These are phyloP conservation scores for Vigna trinervia DNA, from an alignment of 306 rosid genomes.

Conservation along the genomic window DNA sequence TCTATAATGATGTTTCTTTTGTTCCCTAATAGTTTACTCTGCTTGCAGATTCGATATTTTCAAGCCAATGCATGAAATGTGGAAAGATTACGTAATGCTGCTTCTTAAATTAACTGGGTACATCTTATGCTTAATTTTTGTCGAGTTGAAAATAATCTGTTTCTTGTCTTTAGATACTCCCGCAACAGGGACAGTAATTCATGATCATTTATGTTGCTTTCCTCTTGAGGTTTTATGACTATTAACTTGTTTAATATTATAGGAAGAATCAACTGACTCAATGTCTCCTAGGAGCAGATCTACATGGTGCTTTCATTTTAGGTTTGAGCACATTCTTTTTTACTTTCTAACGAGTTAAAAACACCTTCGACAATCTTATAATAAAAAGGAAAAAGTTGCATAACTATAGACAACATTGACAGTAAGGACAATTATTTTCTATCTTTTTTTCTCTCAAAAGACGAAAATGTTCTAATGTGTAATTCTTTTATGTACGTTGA, in stretches of 20 bases:
- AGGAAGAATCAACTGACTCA: conserved; percentile 85
- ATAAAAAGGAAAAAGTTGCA: conserved; percentile 14
- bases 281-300: conserved; percentile 76
- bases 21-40: conserved; percentile 33
- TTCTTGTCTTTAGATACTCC: too few species aligned
- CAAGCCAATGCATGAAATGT: conserved; percentile 87
- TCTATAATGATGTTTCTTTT: conserved; percentile 16
- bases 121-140: conserved; percentile 30
- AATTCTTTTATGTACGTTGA: neutral
- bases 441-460: conserved; percentile 9
- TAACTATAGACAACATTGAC: neutral
- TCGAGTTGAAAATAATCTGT: conserved; percentile 30
- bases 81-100: conserved; percentile 70
- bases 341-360: conserved; percentile 29
- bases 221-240: conserved; percentile 34
- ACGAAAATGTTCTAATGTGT: conserved; percentile 3
- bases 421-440: conserved; percentile 2
- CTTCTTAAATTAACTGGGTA: conserved; percentile 71
- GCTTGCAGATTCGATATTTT: conserved; percentile 66
- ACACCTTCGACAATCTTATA: neutral
- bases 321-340: conserved; percentile 53
- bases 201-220: neutral
- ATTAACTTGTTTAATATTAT: conserved; percentile 46
- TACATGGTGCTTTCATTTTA: conserved; percentile 82
- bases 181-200: too few species aligned